Conservation (phyloP, 2,329 filamentous ascomycete species). For the Chaetomium globosum region DNA sequence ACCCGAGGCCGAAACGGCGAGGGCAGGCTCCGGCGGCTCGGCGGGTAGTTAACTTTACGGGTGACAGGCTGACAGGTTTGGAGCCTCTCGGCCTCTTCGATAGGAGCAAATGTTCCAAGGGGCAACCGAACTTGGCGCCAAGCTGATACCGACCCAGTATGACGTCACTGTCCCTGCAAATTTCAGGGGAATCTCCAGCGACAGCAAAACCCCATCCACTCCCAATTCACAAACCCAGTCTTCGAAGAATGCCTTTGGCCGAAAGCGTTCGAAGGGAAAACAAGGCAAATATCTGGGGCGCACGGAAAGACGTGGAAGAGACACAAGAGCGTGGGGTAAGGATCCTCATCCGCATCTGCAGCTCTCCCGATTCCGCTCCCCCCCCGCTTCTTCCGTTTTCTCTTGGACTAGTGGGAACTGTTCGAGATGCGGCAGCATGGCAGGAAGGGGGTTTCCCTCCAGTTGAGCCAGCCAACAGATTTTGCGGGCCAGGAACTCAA, state of each 20-base stretch:
- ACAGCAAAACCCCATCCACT: background rate
- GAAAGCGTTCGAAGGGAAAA: background rate
- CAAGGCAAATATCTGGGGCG: background rate
- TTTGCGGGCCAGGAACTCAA: background rate
- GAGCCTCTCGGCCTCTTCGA: background rate
- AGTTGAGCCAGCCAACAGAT: background rate
- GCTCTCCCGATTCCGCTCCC: background rate
- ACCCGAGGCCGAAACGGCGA: background rate
- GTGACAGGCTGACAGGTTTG: background rate
- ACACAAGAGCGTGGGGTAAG: background rate
- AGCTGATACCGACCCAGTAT: background rate
- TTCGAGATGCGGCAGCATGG: background rate
- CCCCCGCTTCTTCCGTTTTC: background rate
- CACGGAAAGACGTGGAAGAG: background rate
- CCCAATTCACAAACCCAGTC: background rate
- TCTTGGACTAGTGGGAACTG: background rate
- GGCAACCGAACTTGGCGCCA: background rate
- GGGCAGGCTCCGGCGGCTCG: background rate
- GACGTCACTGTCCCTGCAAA: slow-evolving; percentile 3
- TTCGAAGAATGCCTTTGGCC: background rate
- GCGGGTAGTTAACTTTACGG: background rate
- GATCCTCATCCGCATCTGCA: background rate
- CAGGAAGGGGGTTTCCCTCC: background rate
- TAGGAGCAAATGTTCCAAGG: background rate
- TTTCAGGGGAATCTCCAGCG: background rate